Evolutionary conservation across 305 asterid species (phyloP).

Genomic region (Fraxinus sp.): DNA sequence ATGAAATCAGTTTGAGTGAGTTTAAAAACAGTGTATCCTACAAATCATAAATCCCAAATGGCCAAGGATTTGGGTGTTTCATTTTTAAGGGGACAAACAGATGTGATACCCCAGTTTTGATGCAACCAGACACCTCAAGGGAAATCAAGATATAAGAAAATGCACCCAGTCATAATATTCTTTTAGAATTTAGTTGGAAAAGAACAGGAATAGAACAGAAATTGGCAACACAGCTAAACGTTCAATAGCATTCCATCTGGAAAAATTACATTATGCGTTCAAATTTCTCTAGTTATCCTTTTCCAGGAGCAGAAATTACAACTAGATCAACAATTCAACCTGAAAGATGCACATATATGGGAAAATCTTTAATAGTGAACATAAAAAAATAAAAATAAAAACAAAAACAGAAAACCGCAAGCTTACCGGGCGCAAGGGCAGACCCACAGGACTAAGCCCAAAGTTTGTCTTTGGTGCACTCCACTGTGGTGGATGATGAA

Average conservation of each 20-base stretch:
- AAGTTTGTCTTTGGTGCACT: constrained; percentile 49
- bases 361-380: constrained; percentile 5
- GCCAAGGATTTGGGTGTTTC: neutral
- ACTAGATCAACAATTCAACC: neutral
- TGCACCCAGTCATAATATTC: neutral
- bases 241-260: neutral
- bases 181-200: neutral
- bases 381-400: neutral
- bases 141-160: neutral
- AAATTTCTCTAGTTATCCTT: neutral
- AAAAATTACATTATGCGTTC: neutral
- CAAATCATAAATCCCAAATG: neutral
- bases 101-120: neutral
- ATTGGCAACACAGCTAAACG: neutral
- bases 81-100: neutral
- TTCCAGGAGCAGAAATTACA: neutral
- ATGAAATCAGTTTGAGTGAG: neutral
- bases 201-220: neutral
- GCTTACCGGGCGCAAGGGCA: constrained; percentile 83
- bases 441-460: constrained; percentile 73
- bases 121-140: neutral
- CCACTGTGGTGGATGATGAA: constrained; percentile 81
- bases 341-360: neutral
- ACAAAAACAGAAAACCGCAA: neutral
- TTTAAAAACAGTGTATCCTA: neutral